These are phyloP conservation scores for Tricholoma furcatifolium DNA, from an alignment of 768 basidiomycete species.

Conservation along the genomic window DNA sequence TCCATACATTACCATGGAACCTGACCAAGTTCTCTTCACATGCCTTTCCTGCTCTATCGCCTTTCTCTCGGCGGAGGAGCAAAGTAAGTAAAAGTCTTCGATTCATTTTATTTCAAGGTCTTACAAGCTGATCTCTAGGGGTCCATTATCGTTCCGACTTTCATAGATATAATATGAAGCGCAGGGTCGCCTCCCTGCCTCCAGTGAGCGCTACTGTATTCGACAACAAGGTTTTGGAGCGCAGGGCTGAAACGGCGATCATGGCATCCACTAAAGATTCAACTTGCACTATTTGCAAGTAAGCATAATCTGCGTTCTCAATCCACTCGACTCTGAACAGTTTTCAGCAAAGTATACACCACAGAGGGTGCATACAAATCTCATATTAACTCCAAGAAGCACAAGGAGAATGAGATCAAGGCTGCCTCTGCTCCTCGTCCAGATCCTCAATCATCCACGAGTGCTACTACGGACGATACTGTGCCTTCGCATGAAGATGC, in stretches of 20 bases:
- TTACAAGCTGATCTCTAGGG: conserved; percentile 41
- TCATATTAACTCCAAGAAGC: conserved; percentile 87
- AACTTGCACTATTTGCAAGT: conserved; percentile 84
- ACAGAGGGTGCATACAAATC: conserved; percentile 88
- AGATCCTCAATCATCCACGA: conserved; percentile 4
- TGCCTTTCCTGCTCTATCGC: conserved; percentile 92
- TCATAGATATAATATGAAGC: conserved; percentile 98
- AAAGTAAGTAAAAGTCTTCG: conserved; percentile 51
- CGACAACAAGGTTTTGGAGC: conserved; percentile 84
- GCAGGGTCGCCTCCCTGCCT: conserved; percentile 85
- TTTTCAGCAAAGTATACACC: conserved; percentile 77
- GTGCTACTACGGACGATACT: background rate
- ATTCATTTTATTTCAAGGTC: background rate
- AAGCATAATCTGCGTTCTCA: conserved; percentile 29
- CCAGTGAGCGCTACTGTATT: conserved; percentile 79
- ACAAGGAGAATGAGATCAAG: conserved; percentile 74
- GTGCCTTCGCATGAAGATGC: conserved; percentile 4
- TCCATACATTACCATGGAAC: conserved; percentile 28
- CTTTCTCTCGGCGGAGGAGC: conserved; percentile 78
- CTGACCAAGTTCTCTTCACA: conserved; percentile 58
- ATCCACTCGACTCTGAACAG: conserved; percentile 1
- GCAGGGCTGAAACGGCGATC: conserved; percentile 73
- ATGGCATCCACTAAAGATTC: conserved; percentile 57
- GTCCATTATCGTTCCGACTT: conserved; percentile 91
- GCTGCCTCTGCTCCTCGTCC: conserved; percentile 16